These are phyloP conservation scores for Blastocystis sp. DNA, from an alignment of 352 stramenopile genomes.

Conservation along the genomic window DNA sequence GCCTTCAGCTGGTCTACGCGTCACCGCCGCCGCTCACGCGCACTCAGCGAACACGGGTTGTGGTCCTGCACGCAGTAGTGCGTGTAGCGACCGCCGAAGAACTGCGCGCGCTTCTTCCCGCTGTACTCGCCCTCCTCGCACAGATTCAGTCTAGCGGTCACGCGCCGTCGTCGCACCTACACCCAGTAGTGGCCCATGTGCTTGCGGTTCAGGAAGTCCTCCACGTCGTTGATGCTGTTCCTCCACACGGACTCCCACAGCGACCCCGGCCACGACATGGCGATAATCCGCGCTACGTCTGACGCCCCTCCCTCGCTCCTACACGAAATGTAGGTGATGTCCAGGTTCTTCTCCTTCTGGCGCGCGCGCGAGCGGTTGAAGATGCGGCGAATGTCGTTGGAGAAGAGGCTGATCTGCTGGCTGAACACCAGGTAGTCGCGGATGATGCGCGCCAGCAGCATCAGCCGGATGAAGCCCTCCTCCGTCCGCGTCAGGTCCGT, in stretches of 20 bases:
- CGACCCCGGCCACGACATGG: constrained; percentile 72
- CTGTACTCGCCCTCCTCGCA: constrained; percentile 72
- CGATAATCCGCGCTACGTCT: constrained; percentile 57
- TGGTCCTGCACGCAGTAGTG: constrained; percentile 71
- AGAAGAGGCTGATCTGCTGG: constrained; percentile 38
- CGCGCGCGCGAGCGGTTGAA: constrained; percentile 42
- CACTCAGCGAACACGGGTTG: constrained; percentile 51
- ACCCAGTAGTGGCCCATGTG: constrained; percentile 71
- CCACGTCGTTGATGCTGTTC: constrained; percentile 73
- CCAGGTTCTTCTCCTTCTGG: constrained; percentile 71
- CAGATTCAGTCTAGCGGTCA: constrained; percentile 65
- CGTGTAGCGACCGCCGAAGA: constrained; percentile 63
- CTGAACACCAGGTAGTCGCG: constrained; percentile 12
- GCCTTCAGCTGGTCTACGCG: constrained; percentile 24
- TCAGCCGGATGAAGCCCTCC: constrained; percentile 13
- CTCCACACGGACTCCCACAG: constrained; percentile 50
- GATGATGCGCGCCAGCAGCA: constrained; percentile 28
- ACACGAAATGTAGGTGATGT: constrained; percentile 73
- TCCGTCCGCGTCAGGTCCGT: not conserved
- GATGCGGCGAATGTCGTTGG: constrained; percentile 67
- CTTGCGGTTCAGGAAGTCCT: constrained; percentile 69
- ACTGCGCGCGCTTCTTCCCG: not conserved
- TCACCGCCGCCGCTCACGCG: not conserved
- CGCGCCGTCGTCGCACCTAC: not conserved
- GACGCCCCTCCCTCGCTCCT: not conserved